Percentiles rank a stretch among this genome's conserved stretches.
These are phyloP conservation scores for Orbilia ellipsospora DNA, from an alignment of 2,329 filamentous ascomycete species.

Conservation along the genomic window DNA sequence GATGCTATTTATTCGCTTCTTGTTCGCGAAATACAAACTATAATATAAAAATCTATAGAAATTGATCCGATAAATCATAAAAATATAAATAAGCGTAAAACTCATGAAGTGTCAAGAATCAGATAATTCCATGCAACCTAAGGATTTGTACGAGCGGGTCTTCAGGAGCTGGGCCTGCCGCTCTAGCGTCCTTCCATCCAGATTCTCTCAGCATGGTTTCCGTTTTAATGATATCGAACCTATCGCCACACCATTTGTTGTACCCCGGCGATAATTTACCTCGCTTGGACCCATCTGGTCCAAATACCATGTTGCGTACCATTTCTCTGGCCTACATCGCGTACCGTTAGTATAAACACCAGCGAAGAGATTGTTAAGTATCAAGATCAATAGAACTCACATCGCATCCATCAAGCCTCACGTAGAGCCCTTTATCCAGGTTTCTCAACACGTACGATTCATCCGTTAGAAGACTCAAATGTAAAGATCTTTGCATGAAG, in stretches of 20 bases:
- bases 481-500: conserved; percentile 6
- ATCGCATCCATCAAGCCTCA: conserved; percentile 23
- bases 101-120: no score
- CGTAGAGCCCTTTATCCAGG: conserved; percentile 37
- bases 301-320: conserved; percentile 30
- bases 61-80: no score
- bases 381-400: conserved; percentile 9
- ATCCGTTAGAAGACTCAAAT: conserved; percentile 26
- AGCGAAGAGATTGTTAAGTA: background rate
- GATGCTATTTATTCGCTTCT: no score
- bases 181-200: conserved; percentile 12
- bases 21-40: no score
- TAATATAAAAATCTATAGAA: no score
- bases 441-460: conserved; percentile 43
- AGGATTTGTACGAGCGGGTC: conserved; percentile 9
- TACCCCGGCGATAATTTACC: conserved; percentile 33
- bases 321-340: conserved; percentile 14
- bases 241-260: conserved; percentile 38
- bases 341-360: background rate
- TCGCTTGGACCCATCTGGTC: conserved; percentile 24
- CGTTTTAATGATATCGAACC: conserved; percentile 34
- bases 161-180: conserved; percentile 14
- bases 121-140: conserved; percentile 3
- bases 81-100: no score
- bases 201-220: conserved; percentile 30